Base-by-base conservation (phyloP, 805 yeast species). In the Kluyveromyces aestuarii region DNA sequence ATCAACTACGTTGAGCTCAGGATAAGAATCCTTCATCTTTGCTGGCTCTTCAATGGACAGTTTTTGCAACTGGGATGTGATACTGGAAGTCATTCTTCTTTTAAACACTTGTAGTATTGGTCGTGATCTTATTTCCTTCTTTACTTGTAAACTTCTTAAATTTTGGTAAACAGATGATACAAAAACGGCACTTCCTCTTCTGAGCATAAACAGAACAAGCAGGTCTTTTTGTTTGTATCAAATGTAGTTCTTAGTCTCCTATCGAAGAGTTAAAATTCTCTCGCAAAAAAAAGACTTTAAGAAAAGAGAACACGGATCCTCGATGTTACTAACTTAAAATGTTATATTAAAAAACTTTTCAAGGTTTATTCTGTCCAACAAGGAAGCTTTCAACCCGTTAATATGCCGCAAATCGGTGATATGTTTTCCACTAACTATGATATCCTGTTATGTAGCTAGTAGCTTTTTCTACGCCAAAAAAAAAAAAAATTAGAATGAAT, bases 1-100 rank as follows among this genome's bases (percentile, higher is more conserved):
- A 62, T 93, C 99, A 50, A 85, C 81, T 5, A 91, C 82, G 67
- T 91, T 91, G 65, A 73, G 74, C 41, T 79, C 81, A 14, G 96
- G 96, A 63, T 71, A 77, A 1, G 96, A 83, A 38, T 80, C 85
- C 52, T 71, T 77, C 41, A 70, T 57, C 2, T 62, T 52, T 1
- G 71, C 58, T 30, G 87, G 87, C 40, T 64, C 63, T 17, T 59
- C 47, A 36, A 69, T 56, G 25, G 71, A 65, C 46, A 70, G 52
- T 51, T 66, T 67, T 48, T 62, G 54, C 48, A 70, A 52, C 48
- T 63, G 63, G 13, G 62, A 46, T 18, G 67, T 50, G 48, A 69
- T 61, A 48, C 55, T 60, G 10, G 60, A 51, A 27, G 66, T 51
- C 56, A 60, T 59, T 51, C 49, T 56, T 41, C 30, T 44, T 19